Percentiles rank a stretch among this genome's conserved stretches.
Conservation (phyloP, 768 basidiomycete genomes). For the Trametes cinnabarina region DNA sequence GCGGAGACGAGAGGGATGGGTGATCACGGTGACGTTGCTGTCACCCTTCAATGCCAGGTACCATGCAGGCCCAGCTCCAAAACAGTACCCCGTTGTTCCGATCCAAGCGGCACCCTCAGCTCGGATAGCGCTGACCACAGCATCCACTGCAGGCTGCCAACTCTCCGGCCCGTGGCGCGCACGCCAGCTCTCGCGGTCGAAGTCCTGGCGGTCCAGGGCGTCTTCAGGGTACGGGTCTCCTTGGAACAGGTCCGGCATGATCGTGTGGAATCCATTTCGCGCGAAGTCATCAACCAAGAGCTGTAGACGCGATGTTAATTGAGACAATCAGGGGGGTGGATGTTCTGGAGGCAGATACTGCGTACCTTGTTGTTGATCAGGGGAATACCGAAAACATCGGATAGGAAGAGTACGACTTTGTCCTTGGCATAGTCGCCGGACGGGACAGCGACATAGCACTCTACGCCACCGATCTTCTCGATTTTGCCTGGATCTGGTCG, state of each 20-base stretch:
- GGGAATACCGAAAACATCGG: constrained; percentile 34
- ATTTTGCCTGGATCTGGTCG: constrained; percentile 33
- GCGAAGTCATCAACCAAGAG: constrained; percentile 34
- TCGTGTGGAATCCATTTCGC: constrained; percentile 30
- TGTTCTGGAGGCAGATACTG: too few species aligned
- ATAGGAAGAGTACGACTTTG: constrained; percentile 38
- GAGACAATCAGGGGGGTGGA: neutral
- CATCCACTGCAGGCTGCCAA: constrained; percentile 37
- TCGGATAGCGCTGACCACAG: constrained; percentile 37
- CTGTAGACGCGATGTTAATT: constrained; percentile 9
- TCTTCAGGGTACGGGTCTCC: constrained; percentile 23
- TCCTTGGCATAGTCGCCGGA: constrained; percentile 33
- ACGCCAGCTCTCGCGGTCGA: constrained; percentile 36
- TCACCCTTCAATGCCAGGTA: constrained; percentile 44
- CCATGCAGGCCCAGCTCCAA: constrained; percentile 44
- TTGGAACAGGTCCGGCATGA: constrained; percentile 30
- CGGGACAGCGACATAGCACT: constrained; percentile 44
- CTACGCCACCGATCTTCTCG: constrained; percentile 37
- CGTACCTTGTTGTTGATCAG: constrained; percentile 31
- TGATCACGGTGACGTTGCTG: constrained; percentile 38
- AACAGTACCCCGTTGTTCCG: constrained; percentile 44
- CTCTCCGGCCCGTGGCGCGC: constrained; percentile 31
- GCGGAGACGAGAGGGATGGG: constrained; percentile 48
- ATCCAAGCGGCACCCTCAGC: constrained; percentile 38
- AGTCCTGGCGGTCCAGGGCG: constrained; percentile 12